phyloP scores from a whole-genome alignment of 2,329 filamentous ascomycete genomes.

The Blastomyces percursus region DNA sequence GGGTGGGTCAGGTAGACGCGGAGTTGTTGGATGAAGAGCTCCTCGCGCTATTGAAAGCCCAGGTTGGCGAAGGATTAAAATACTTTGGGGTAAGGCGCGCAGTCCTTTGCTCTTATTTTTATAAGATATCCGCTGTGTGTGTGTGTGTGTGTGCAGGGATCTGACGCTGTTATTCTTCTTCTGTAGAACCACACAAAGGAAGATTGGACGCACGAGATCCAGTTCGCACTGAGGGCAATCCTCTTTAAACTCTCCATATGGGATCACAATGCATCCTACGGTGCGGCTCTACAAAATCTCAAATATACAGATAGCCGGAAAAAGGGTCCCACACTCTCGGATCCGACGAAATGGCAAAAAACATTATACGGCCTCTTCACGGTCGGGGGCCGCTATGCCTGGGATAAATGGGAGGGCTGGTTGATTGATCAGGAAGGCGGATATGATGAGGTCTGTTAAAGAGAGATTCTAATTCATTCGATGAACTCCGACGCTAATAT shows the following conservation, averaged over 20 bases:
- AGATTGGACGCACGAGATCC: constrained; percentile 79
- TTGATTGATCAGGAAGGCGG: constrained; percentile 65
- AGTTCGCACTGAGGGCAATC: constrained; percentile 61
- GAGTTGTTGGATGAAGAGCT: constrained; percentile 92
- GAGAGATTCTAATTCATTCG: background rate
- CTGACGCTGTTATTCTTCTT: constrained; percentile 6
- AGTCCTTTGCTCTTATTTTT: background rate
- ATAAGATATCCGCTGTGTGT: background rate
- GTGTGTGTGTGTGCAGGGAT: background rate
- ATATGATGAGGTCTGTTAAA: constrained; percentile 45
- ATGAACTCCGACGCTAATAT: constrained; percentile 12
- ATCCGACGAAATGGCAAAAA: constrained; percentile 76
- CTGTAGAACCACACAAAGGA: constrained; percentile 56
- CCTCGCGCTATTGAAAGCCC: constrained; percentile 68
- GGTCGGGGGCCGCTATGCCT: constrained; percentile 77
- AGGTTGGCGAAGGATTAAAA: constrained; percentile 79
- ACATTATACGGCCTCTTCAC: constrained; percentile 71
- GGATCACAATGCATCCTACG: constrained; percentile 94
- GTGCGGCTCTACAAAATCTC: constrained; percentile 82
- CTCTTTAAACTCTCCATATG: constrained; percentile 94
- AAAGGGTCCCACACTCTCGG: constrained; percentile 48
- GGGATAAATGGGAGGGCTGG: constrained; percentile 87
- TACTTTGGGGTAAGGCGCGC: constrained; percentile 57
- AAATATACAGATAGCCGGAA: constrained; percentile 76
- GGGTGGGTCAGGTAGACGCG: constrained; percentile 91